Evolutionary conservation across 2,329 filamentous ascomycete genomes (phyloP).

Genomic region (Nectriaceae sp.): DNA sequence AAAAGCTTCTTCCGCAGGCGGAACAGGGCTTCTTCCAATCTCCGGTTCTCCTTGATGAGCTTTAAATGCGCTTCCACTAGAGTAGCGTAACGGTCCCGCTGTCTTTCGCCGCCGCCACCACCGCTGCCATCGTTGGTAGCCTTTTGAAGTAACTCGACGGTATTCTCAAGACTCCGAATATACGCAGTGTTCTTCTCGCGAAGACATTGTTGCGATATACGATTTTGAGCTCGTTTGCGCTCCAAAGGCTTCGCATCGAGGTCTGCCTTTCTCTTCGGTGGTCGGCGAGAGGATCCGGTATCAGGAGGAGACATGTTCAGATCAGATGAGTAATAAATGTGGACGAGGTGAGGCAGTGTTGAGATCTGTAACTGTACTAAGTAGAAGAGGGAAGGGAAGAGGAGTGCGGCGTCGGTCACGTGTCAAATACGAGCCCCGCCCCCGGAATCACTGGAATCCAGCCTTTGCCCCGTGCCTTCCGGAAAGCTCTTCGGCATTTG

Average conservation of each 20-base stretch:
- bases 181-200: constrained; percentile 4
- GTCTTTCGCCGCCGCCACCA: no score
- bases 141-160: neutral
- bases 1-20: constrained; percentile 4
- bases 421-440: no score
- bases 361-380: no score
- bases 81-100: constrained; percentile 1
- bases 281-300: neutral
- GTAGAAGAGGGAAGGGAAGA: no score
- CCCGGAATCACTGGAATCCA: no score
- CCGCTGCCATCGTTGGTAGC: neutral
- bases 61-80: constrained; percentile 2
- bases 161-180: constrained; percentile 1
- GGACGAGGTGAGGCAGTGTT: no score
- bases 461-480: no score
- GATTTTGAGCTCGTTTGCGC: constrained; percentile 4
- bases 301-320: no score
- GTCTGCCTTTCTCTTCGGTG: neutral
- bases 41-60: constrained; percentile 1
- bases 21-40: neutral
- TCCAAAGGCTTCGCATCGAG: neutral
- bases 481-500: no score
- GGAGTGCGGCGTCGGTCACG: no score
- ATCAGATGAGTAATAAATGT: no score
- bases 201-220: constrained; percentile 5